Conservation (phyloP, 2,329 filamentous ascomycete genomes). For the Didymella lethalis region DNA sequence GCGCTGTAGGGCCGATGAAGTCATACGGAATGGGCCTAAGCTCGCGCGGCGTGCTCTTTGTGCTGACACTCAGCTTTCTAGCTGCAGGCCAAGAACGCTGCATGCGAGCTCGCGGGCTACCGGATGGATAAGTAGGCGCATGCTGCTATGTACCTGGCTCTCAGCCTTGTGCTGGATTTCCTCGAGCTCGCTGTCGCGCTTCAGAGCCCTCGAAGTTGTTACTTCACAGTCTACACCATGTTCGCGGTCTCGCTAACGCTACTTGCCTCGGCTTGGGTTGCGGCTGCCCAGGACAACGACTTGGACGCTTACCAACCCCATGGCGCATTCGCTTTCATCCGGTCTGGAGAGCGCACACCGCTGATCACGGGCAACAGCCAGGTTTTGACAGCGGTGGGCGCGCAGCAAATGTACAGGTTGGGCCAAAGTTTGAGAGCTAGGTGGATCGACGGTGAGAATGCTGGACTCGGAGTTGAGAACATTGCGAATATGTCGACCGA, state of each 20-base stretch:
- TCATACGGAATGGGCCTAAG: constrained; percentile 21
- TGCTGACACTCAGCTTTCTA: constrained; percentile 31
- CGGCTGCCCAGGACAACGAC: constrained; percentile 29
- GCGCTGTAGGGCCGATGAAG: constrained; percentile 16
- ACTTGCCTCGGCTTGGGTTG: constrained; percentile 35
- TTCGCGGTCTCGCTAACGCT: constrained; percentile 34
- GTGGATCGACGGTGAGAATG: constrained; percentile 54
- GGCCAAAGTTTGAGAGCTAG: constrained; percentile 61
- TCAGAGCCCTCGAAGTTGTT: background rate
- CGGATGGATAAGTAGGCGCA: constrained; percentile 28
- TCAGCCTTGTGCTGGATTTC: constrained; percentile 17
- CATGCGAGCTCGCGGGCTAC: constrained; percentile 23
- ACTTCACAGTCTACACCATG: constrained; percentile 33
- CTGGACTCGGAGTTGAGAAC: constrained; percentile 34
- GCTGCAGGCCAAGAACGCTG: constrained; percentile 16
- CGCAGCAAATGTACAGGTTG: constrained; percentile 60
- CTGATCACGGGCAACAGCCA: constrained; percentile 37
- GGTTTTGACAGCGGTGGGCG: constrained; percentile 62
- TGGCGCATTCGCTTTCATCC: constrained; percentile 62
- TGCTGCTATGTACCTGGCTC: constrained; percentile 11
- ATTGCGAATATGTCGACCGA: constrained; percentile 55
- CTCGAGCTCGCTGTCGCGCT: background rate
- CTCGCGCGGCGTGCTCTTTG: constrained; percentile 33
- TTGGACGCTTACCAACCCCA: constrained; percentile 46
- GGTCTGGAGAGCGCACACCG: constrained; percentile 64